phyloP scores from a whole-genome alignment of 1,284 basidiomycete species.

The Boletus mariae region DNA sequence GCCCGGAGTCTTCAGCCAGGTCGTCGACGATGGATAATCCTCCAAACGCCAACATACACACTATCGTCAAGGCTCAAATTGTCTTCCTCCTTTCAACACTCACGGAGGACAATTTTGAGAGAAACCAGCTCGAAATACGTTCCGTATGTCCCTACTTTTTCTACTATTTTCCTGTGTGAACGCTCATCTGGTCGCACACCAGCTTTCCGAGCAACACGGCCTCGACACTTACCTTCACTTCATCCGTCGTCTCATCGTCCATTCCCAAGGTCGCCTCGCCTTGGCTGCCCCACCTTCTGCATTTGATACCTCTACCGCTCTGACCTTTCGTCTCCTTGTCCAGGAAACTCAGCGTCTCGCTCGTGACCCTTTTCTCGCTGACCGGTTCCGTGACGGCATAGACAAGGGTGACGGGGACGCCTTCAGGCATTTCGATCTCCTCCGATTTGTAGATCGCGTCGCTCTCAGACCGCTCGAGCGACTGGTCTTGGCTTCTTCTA shows the following conservation, averaged over 20 bases:
- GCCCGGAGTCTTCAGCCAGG: slow-evolving; percentile 74
- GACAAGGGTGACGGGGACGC: slow-evolving; percentile 80
- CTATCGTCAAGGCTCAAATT: slow-evolving; percentile 87
- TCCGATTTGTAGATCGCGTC: slow-evolving; percentile 73
- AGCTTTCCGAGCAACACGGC: slow-evolving; percentile 94
- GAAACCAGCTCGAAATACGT: slow-evolving; percentile 87
- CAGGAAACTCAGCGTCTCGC: slow-evolving; percentile 84
- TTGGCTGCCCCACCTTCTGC: slow-evolving; percentile 53
- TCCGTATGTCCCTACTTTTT: slow-evolving; percentile 49
- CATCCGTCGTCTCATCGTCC: slow-evolving; percentile 87
- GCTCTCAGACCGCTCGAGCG: slow-evolving; percentile 77
- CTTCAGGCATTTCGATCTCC: slow-evolving; percentile 76
- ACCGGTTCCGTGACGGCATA: slow-evolving; percentile 82
- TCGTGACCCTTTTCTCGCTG: slow-evolving; percentile 81
- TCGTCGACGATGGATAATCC: slow-evolving; percentile 40
- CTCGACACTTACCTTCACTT: slow-evolving; percentile 94
- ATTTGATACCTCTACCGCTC: slow-evolving; percentile 65
- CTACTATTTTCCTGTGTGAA: slow-evolving; percentile 10
- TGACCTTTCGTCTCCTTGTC: slow-evolving; percentile 80
- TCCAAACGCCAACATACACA: slow-evolving; percentile 56
- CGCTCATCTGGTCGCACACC: slow-evolving; percentile 19
- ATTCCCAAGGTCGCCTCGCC: slow-evolving; percentile 69
- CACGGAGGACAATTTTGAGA: slow-evolving; percentile 92
- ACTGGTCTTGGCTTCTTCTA: slow-evolving; percentile 70
- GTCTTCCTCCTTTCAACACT: slow-evolving; percentile 91